Evolutionary conservation across 495 filamentous ascomycete species (phyloP), one percentile per base, ranked within the genome.

Genomic region (Durotheca rogersii): DNA sequence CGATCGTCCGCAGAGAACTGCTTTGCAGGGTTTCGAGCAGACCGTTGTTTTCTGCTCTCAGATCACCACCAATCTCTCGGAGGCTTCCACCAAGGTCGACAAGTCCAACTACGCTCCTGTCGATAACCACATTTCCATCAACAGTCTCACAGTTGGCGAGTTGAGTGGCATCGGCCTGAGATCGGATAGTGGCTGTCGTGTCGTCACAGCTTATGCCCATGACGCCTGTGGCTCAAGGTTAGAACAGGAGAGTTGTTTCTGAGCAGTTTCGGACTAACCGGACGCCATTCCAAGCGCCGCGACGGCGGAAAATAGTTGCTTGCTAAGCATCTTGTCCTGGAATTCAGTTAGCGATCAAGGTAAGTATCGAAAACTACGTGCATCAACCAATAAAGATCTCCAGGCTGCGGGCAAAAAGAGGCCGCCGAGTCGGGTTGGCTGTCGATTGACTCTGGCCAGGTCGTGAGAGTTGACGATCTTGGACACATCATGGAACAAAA

Each of bases 271-370:
- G 23, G 7, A 36, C 84, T 72, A 71, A 88, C 89, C 90, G 54
- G 83, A 60, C 11, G 51, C 56, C 20, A 66, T 40, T 63, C 76
- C 73, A 55, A 83, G 74, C 54, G 86, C 89, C 70, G 90, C 70
- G 33, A 81, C 80, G 66, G 88, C 85, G 60, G 94, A 76, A 52
- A 90, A 67, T 71, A 89, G 77, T 65, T 84, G 81, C 72, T 80
- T 73, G 74, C 83, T 77, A 67, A 84, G 79, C 92, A 97, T 96
- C 66, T 65, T 77, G 78, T 58, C 50, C 42, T 53, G 65, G 66
- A 65, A 57, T 69, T 51, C 9, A 21, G 31, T 4, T 4, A 38
- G 31, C 37, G 19, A 46, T 56, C 12, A 56, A 47, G 21, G 39
- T 29, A 31, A 41, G n/a, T 10, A 7, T 30, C 17, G 25, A n/a